Evolutionary conservation across 441 rosid species (phyloP).

Genomic region (Flueggea neowawraea): DNA sequence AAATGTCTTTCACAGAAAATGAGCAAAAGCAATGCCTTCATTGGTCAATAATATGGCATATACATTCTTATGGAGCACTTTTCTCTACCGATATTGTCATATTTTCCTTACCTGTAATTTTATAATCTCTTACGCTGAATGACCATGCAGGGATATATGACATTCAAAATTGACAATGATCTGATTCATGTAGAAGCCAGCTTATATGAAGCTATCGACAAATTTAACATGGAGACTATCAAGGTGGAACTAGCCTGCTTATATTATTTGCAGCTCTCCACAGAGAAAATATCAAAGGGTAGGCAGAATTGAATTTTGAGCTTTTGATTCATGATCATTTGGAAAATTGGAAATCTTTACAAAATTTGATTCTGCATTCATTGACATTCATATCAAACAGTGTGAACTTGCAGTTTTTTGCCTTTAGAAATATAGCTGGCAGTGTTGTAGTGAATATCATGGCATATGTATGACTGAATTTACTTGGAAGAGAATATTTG

Average conservation of each 20-base stretch:
- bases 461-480: neutral
- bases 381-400: too few species aligned
- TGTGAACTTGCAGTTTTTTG: neutral
- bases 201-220: conserved; percentile 32
- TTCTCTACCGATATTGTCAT: neutral
- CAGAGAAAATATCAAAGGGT: conserved; percentile 82
- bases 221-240: conserved; percentile 44
- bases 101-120: conserved; percentile 15
- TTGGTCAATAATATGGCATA: neutral
- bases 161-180: conserved; percentile 56
- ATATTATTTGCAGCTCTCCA: conserved; percentile 77
- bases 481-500: too few species aligned
- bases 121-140: conserved; percentile 8
- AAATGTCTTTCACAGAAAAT: neutral
- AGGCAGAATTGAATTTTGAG: conserved; percentile 11
- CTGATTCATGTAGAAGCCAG: conserved; percentile 40
- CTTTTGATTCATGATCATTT: conserved; percentile 2
- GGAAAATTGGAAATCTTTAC: neutral
- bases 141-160: conserved; percentile 48
- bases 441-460: neutral
- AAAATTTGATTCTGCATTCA: too few species aligned
- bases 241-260: conserved; percentile 85
- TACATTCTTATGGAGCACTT: neutral
- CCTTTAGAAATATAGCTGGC: neutral
- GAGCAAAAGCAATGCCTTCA: neutral